Conservation (phyloP, 2,329 filamentous ascomycete genomes). For the Leptographium radiaticola region DNA sequence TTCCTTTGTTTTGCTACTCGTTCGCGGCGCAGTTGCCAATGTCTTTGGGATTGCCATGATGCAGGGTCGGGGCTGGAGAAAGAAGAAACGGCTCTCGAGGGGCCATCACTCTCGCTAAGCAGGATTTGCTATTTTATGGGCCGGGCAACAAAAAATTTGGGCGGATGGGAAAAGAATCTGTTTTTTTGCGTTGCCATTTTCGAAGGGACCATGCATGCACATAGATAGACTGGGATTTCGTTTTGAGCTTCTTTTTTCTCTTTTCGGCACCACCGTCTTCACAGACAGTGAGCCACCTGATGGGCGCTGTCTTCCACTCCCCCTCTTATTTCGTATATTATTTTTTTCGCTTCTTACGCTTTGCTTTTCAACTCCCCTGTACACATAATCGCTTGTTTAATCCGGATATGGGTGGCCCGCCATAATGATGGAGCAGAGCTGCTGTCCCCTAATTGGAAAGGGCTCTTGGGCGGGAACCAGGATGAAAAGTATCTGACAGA, state of each 20-base stretch:
- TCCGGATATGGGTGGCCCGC: neutral
- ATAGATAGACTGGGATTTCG: conserved; percentile 1
- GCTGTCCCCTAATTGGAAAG: neutral
- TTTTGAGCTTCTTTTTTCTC: neutral
- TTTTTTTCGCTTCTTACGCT: neutral
- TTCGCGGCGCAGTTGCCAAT: neutral
- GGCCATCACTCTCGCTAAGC: neutral
- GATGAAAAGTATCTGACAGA: neutral
- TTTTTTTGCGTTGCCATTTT: conserved; percentile 1
- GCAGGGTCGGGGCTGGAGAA: neutral
- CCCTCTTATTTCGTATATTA: neutral
- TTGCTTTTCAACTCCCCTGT: neutral
- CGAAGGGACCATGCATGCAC: conserved; percentile 1
- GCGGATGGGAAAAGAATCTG: conserved; percentile 8
- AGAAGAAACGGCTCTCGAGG: neutral
- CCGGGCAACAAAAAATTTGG: conserved; percentile 4
- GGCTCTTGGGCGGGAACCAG: neutral
- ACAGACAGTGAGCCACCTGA: neutral
- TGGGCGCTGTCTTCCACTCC: neutral
- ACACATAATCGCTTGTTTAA: neutral
- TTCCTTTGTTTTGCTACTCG: neutral
- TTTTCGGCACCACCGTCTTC: neutral
- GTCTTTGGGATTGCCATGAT: neutral
- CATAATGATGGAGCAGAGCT: neutral
- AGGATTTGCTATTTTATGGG: conserved; percentile 1